Evolutionary conservation across 495 filamentous ascomycete species (phyloP), one percentile per base, ranked within the genome.

Genomic region (Penicillium angulare): DNA sequence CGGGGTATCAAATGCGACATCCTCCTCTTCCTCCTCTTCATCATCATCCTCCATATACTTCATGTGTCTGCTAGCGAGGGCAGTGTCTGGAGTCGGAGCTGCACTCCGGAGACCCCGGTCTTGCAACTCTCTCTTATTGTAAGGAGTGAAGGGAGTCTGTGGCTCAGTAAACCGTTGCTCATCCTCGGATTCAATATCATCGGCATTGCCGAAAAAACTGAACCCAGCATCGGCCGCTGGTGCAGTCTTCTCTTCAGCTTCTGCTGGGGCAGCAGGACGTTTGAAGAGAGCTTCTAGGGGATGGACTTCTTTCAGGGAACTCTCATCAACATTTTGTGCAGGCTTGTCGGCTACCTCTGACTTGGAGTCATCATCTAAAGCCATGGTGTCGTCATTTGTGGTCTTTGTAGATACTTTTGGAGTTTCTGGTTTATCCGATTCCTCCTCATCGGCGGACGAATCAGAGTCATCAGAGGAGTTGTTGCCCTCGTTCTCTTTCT

Each of bases 31-130:
- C 23, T 47, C 53, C 0, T 69, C 45, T 3, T 36, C 57, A 3
- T 69, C 69, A 6, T 66, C 49, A 7, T 61, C 62, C 71, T 66
- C 49, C 6, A 61, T 63, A 69, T 61, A 67, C 13, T 68, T 64
- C 39, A 64, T 59, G 23, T 61, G 66, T 16, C 60, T 66, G 43
- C 32, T 79, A 16, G 85, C 83, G 47, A 87, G 80, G n/a, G 89
- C 88, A 0, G 93, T 97, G 60, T 98, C 93, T 1, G 93, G 93
- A 0, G 93, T 97, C 2, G 93, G 93, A 0, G 93, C 93, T 9
- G 92, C 92, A 57, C 90, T 95, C 35, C 91, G 76, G 13, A 87
- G 55, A 15, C 82, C 82, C 31, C 91, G 80, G 47, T 75, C 76
- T 57, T 89, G 86, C 9, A 92, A 75, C 50, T 96, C 90, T 49